Percentiles rank a stretch among this genome's conserved stretches.
phyloP scores from a whole-genome alignment of 108 stramenopile species.

The Cylindrotheca closterium region DNA sequence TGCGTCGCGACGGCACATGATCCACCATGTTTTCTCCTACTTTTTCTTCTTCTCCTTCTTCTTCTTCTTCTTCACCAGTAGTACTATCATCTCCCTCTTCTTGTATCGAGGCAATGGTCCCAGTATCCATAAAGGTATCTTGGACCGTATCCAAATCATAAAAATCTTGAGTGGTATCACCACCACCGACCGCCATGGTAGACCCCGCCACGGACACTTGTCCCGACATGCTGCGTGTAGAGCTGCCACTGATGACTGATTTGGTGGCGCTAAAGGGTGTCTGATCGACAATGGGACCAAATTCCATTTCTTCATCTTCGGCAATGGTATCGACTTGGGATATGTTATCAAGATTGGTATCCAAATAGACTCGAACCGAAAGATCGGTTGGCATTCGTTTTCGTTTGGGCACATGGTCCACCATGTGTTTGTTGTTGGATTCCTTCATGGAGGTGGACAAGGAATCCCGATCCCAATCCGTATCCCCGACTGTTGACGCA shows the following conservation, averaged over 20 bases:
- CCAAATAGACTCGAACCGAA: conserved; percentile 22
- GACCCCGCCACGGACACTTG: background rate
- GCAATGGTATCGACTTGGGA: conserved; percentile 24
- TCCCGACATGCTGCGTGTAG: background rate
- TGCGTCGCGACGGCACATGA: conserved; percentile 19
- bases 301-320: conserved; percentile 20
- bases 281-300: conserved; percentile 46
- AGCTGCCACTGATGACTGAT: conserved; percentile 21
- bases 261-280: conserved; percentile 7
- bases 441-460: background rate
- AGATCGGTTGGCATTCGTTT: conserved; percentile 2
- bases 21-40: conserved; percentile 22
- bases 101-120: background rate
- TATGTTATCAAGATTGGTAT: conserved; percentile 10
- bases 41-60: background rate
- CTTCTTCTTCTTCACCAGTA: background rate
- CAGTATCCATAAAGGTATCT: background rate
- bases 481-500: background rate
- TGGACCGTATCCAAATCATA: background rate
- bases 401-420: conserved; percentile 24
- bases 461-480: conserved; percentile 22
- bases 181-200: background rate
- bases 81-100: conserved; percentile 5
- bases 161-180: background rate
- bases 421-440: conserved; percentile 27